Percentiles rank a stretch among this genome's conserved stretches.
Evolutionary conservation across 805 yeast species (phyloP).

Genomic region (Ogataea paraovalis): DNA sequence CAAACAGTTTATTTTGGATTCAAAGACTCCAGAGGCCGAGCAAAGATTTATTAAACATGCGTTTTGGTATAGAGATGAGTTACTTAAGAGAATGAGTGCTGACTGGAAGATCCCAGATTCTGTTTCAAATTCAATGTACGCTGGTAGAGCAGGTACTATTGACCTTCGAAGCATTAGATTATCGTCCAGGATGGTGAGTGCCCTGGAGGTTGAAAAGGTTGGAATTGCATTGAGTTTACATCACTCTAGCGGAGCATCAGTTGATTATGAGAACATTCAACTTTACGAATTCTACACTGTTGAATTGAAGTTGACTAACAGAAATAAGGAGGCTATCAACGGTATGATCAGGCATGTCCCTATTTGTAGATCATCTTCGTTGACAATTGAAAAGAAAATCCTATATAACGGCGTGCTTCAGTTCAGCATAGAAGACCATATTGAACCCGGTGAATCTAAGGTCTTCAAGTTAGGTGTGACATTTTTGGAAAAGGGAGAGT

Average conservation of each 20-base stretch:
- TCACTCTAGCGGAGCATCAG: constrained; percentile 8
- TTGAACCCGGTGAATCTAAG: constrained; percentile 40
- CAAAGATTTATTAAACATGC: constrained; percentile 51
- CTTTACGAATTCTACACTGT: constrained; percentile 51
- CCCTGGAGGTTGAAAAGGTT: constrained; percentile 47
- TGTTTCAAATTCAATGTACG: constrained; percentile 25
- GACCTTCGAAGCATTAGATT: constrained; percentile 66
- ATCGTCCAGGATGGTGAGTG: constrained; percentile 54
- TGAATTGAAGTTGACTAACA: constrained; percentile 47
- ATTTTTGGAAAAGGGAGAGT: constrained; percentile 72
- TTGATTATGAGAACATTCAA: constrained; percentile 30
- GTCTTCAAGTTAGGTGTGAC: constrained; percentile 52
- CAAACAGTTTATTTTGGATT: constrained; percentile 65
- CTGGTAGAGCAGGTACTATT: constrained; percentile 48
- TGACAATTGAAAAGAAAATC: constrained; percentile 49
- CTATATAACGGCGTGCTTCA: constrained; percentile 74
- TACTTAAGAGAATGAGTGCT: constrained; percentile 59
- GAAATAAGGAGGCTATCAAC: constrained; percentile 35
- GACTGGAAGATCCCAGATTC: constrained; percentile 48
- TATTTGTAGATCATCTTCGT: constrained; percentile 29
- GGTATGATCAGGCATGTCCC: constrained; percentile 66
- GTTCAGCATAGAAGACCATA: constrained; percentile 38
- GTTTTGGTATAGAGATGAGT: constrained; percentile 77
- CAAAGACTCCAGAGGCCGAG: constrained; percentile 51
- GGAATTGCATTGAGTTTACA: constrained; percentile 36